phyloP scores from a whole-genome alignment of 179 eudicot genomes.

The Pouteria campechiana region DNA sequence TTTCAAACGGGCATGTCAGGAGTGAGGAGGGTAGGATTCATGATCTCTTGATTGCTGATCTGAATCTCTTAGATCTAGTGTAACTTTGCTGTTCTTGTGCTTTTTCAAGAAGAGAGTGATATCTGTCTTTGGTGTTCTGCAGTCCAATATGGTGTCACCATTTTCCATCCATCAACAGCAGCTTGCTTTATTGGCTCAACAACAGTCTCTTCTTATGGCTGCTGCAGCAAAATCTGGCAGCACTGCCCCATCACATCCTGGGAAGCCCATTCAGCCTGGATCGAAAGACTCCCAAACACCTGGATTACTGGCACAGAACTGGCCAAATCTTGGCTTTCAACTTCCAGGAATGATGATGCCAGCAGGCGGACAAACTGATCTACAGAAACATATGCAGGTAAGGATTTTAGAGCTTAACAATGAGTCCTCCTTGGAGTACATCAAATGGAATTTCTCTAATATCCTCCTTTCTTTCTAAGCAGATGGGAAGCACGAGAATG shows the following conservation, averaged over 20 bases:
- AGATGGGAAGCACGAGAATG: conserved; percentile 31
- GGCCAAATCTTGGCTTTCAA: conserved; percentile 72
- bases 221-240: conserved; percentile 76
- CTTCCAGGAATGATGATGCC: conserved; percentile 61
- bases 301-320: conserved; percentile 54
- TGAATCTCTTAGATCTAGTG: too few relatives aligned
- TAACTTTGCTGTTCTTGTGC: too few relatives aligned
- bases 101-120: too few relatives aligned
- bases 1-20: too few relatives aligned
- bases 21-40: too few relatives aligned
- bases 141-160: conserved; percentile 87
- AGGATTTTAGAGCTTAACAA: neutral
- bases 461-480: conserved; percentile 1
- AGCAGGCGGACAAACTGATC: conserved; percentile 45
- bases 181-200: conserved; percentile 85
- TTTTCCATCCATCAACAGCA: conserved; percentile 87
- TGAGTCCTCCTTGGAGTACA: neutral
- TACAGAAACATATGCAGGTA: conserved; percentile 70
- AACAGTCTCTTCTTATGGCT: conserved; percentile 83
- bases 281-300: conserved; percentile 41
- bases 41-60: too few relatives aligned
- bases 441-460: neutral
- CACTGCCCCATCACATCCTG: conserved; percentile 36
- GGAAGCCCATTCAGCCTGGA: conserved; percentile 38
- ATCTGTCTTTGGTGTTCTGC: conserved; percentile 22